phyloP scores from a whole-genome alignment of 1,284 basidiomycete genomes.

The Malassezia slooffiae region DNA sequence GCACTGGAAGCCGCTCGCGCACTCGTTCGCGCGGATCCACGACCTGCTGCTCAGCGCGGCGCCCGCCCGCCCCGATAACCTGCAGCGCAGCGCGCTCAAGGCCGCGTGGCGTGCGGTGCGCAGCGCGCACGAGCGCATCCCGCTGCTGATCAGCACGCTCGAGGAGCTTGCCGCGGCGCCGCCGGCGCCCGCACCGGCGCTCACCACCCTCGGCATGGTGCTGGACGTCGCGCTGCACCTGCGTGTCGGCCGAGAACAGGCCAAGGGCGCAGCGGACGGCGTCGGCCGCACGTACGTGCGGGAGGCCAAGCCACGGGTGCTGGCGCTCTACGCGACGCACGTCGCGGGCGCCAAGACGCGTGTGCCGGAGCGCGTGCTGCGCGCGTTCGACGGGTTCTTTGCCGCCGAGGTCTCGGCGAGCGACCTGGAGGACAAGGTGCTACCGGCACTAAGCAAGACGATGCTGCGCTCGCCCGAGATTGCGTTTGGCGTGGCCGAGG shows the following conservation, averaged over 20 bases:
- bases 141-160: slow-evolving; percentile 21
- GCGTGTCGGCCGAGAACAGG: slow-evolving; percentile 23
- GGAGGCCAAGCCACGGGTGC: slow-evolving; percentile 17
- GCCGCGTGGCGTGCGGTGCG: slow-evolving; percentile 10
- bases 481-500: slow-evolving; percentile 21
- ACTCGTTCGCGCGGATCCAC: slow-evolving; percentile 23
- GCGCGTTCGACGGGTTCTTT: slow-evolving; percentile 31
- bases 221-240: slow-evolving; percentile 25
- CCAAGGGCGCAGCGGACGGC: slow-evolving; percentile 23
- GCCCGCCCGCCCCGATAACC: not conserved
- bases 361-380: slow-evolving; percentile 19
- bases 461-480: slow-evolving; percentile 40
- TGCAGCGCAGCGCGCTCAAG: not conserved
- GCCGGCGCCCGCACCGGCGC: slow-evolving; percentile 15
- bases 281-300: slow-evolving; percentile 21
- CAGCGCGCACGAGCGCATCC: slow-evolving; percentile 14
- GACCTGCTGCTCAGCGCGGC: slow-evolving; percentile 19
- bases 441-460: slow-evolving; percentile 41
- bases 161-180: slow-evolving; percentile 16
- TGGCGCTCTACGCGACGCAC: slow-evolving; percentile 31
- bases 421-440: slow-evolving; percentile 23
- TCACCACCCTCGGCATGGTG: slow-evolving; percentile 26
- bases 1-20: slow-evolving; percentile 19
- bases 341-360: slow-evolving; percentile 29
- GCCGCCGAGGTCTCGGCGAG: slow-evolving; percentile 19